Percentiles rank a stretch among this genome's conserved stretches.
Conservation (phyloP, 23 red algal genomes). For the Chondrus crispus region DNA sequence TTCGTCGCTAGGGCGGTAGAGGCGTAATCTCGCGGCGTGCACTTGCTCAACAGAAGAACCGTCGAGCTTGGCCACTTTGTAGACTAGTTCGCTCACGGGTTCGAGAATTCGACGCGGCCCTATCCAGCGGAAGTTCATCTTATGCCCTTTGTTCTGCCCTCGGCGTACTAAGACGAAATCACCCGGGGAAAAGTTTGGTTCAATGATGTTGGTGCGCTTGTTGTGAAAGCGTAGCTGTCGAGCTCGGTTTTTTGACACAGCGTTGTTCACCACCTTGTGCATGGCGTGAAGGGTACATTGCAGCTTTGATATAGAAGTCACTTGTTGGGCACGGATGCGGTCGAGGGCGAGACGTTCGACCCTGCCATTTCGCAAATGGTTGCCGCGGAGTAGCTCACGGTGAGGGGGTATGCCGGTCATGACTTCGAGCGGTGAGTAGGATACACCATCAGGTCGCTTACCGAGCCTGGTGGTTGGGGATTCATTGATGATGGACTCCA, state of each 20-base stretch:
- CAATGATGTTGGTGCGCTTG: not conserved
- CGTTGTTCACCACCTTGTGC: not conserved
- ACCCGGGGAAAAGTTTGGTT: not conserved
- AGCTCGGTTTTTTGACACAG: not conserved
- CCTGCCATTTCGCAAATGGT: no score
- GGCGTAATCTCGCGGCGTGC: not conserved
- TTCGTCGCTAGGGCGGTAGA: not conserved
- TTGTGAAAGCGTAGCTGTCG: not conserved
- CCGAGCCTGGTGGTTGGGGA: not conserved
- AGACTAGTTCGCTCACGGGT: not conserved
- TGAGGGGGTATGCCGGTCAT: constrained; percentile 10
- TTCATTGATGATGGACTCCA: not conserved
- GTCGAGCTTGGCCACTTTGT: not conserved
- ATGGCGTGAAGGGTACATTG: not conserved
- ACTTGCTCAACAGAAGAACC: not conserved
- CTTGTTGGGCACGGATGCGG: not conserved
- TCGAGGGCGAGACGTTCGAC: not conserved
- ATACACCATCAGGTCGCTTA: not conserved
- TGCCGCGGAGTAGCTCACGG: not conserved
- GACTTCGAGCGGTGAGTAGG: not conserved
- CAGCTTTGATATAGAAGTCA: not conserved
- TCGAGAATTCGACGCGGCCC: not conserved
- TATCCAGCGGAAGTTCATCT: not conserved
- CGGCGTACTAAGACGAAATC: constrained; percentile 13
- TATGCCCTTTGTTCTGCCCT: not conserved